Conservation (phyloP, 805 yeast genomes). For the Starmerella powellii region DNA sequence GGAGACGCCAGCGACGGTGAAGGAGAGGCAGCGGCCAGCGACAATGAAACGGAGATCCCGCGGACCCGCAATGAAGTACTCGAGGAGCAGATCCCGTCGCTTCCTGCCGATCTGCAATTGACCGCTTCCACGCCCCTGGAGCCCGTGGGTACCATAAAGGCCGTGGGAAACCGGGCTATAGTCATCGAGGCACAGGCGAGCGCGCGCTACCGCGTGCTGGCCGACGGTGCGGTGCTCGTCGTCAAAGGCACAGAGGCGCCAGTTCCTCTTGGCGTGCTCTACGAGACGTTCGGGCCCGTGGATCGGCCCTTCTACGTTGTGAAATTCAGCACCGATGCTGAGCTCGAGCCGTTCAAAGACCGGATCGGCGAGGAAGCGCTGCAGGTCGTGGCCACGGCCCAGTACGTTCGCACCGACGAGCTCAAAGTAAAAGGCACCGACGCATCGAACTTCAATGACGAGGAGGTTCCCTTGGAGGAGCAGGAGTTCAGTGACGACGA, state of each 20-base stretch:
- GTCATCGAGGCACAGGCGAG: conserved; percentile 61
- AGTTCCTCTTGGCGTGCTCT: conserved; percentile 58
- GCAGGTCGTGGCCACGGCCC: conserved; percentile 70
- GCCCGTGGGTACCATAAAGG: conserved; percentile 54
- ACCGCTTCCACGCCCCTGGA: conserved; percentile 54
- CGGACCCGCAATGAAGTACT: conserved; percentile 62
- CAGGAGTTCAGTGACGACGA: conserved; percentile 95
- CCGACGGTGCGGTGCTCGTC: conserved; percentile 68
- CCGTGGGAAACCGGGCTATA: conserved; percentile 58
- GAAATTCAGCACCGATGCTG: conserved; percentile 44
- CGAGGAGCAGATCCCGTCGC: conserved; percentile 53
- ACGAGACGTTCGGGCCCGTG: conserved; percentile 82
- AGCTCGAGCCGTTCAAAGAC: conserved; percentile 36
- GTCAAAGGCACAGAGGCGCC: conserved; percentile 34
- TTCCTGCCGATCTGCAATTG: conserved; percentile 57
- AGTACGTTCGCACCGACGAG: conserved; percentile 63
- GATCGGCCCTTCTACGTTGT: conserved; percentile 73
- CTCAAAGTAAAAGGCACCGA: conserved; percentile 77
- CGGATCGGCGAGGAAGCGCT: conserved; percentile 47
- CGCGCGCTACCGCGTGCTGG: conserved; percentile 73
- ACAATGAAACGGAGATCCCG: conserved; percentile 39
- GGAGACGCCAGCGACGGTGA: conserved; percentile 23
- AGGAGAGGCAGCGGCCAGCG: conserved; percentile 14
- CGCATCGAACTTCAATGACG: conserved; percentile 91
- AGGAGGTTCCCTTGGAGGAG: conserved; percentile 84